These are phyloP conservation scores for Aspergillaceae sp. DNA, from an alignment of 2,329 filamentous ascomycete genomes.

Conservation along the genomic window DNA sequence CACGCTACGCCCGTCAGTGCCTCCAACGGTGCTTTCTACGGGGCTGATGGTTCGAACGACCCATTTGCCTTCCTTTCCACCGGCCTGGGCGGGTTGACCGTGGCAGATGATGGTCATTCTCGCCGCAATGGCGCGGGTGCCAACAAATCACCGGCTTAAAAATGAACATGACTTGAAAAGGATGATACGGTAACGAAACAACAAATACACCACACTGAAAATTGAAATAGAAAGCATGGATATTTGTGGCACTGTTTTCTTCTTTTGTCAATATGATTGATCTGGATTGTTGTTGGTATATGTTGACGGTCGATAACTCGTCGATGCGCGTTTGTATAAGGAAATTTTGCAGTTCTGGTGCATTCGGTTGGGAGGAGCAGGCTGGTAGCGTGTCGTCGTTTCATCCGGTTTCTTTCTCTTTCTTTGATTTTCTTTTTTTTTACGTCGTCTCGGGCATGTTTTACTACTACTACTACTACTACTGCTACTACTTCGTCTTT, in stretches of 20 bases:
- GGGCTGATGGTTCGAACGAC: conserved; percentile 46
- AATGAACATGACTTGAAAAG: not conserved
- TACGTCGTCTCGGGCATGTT: conserved; percentile 9
- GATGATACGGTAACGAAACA: not conserved
- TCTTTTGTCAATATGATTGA: conserved; percentile 30
- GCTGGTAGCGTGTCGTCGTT: conserved; percentile 35
- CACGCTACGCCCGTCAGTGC: conserved; percentile 71
- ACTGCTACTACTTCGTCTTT: conserved; percentile 10
- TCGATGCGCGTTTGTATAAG: conserved; percentile 36
- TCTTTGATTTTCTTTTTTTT: conserved; percentile 16
- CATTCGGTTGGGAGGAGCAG: conserved; percentile 38
- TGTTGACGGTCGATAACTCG: conserved; percentile 30
- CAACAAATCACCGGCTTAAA: conserved; percentile 36
- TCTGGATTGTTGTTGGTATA: conserved; percentile 27
- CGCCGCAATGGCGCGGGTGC: conserved; percentile 39
- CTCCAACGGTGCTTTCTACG: conserved; percentile 64
- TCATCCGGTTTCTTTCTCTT: conserved; percentile 17
- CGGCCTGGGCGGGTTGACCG: conserved; percentile 51
- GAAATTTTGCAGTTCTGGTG: conserved; percentile 35
- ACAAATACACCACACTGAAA: no score
- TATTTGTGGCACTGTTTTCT: conserved; percentile 3
- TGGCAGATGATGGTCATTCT: conserved; percentile 40
- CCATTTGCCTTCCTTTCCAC: conserved; percentile 58
- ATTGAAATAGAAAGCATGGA: not conserved
- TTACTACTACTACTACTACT: conserved; percentile 5